Conservation (phyloP, 169 alveolate genomes). For the Miamiensis avidus region DNA sequence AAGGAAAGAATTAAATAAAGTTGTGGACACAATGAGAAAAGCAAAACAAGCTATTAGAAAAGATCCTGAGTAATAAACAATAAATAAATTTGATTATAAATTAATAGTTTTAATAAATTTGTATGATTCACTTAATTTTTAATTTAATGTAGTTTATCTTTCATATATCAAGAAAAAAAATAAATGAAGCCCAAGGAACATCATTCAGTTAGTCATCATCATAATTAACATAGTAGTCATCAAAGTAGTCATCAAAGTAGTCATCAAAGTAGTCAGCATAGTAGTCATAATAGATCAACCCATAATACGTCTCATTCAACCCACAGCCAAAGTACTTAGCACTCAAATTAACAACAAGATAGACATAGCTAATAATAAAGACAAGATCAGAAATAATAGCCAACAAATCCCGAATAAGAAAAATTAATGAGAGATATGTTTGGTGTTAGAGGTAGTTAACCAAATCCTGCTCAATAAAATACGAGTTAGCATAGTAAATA, state of each 20-base stretch:
- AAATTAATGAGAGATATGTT: background rate
- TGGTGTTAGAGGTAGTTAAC: background rate
- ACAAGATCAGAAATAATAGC: background rate
- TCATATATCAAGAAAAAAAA: too few relatives aligned
- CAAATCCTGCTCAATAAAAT: background rate
- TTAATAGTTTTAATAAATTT: too few relatives aligned
- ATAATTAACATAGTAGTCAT: background rate
- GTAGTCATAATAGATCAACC: too few relatives aligned
- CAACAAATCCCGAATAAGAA: background rate
- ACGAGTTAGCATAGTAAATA: background rate
- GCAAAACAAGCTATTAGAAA: slow-evolving; percentile 72
- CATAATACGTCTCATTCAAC: background rate
- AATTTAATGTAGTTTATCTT: too few relatives aligned
- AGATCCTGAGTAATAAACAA: slow-evolving; percentile 70
- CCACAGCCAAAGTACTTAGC: background rate
- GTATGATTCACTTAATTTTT: too few relatives aligned
- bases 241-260: background rate
- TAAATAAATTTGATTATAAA: too few relatives aligned
- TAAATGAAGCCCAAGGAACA: too few relatives aligned
- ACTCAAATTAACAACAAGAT: background rate
- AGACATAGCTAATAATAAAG: too few relatives aligned
- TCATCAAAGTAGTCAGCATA: background rate
- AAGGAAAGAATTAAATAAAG: slow-evolving; percentile 57
- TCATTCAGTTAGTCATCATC: too few relatives aligned
- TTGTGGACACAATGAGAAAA: slow-evolving; percentile 61